Conservation (phyloP, 2,329 filamentous ascomycete species). For the Chrysoporthe deuterocubensis region DNA sequence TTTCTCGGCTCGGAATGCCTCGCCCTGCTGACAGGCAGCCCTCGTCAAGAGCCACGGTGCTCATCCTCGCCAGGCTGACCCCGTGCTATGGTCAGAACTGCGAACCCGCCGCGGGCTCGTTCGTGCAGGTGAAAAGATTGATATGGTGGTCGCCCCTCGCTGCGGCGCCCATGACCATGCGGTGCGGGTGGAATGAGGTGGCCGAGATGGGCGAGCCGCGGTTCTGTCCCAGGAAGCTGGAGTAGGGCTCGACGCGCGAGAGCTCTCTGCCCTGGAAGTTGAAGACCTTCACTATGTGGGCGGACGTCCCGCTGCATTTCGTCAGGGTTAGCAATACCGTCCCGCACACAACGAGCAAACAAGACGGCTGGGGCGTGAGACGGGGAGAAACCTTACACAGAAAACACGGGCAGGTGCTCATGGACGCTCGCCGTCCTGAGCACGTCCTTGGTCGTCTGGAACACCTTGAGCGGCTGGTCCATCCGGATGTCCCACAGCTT, state of each 20-base stretch:
- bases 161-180: constrained; percentile 86
- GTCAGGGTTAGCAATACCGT: constrained; percentile 32
- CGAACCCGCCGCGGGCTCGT: constrained; percentile 38
- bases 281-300: constrained; percentile 88
- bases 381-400: constrained; percentile 67
- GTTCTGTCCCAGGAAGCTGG: constrained; percentile 82
- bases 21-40: neutral
- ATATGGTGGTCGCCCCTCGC: constrained; percentile 87
- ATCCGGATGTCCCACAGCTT: constrained; percentile 95
- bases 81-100: neutral
- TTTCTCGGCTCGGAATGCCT: neutral
- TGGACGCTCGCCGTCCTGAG: constrained; percentile 88
- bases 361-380: neutral
- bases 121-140: constrained; percentile 80
- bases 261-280: constrained; percentile 83
- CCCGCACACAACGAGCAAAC: neutral
- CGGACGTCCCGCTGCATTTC: constrained; percentile 75
- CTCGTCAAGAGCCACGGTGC: neutral
- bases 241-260: constrained; percentile 86
- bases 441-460: constrained; percentile 75
- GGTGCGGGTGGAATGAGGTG: constrained; percentile 94
- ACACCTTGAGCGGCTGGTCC: constrained; percentile 74
- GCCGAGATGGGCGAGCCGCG: constrained; percentile 81
- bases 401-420: constrained; percentile 95
- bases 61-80: neutral